Conservation (phyloP, 352 stramenopile species). For the Pythium folliculosum region DNA sequence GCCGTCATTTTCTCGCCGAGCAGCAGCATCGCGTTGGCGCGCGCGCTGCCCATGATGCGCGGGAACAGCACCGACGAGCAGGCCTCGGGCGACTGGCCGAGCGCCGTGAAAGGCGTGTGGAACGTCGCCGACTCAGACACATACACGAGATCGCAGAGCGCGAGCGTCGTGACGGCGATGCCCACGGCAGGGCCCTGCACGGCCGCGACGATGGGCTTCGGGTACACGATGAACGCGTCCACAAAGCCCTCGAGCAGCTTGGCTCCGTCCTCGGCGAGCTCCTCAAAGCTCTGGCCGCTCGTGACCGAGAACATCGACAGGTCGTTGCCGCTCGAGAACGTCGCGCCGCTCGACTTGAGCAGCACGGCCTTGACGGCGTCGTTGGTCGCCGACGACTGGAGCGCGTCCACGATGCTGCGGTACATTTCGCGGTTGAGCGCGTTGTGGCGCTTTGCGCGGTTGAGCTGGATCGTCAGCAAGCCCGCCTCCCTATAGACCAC, state of each 20-base stretch:
- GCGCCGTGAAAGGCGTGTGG: constrained; percentile 90
- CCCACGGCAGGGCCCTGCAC: constrained; percentile 91
- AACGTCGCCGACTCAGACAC: constrained; percentile 85
- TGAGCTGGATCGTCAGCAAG: constrained; percentile 79
- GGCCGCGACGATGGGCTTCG: constrained; percentile 88
- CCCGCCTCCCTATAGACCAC: constrained; percentile 39
- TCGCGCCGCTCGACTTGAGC: constrained; percentile 82
- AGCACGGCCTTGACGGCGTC: constrained; percentile 78
- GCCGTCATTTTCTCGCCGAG: constrained; percentile 85
- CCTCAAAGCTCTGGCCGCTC: constrained; percentile 51
- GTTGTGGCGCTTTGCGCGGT: constrained; percentile 85
- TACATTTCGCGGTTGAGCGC: constrained; percentile 89
- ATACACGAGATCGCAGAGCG: constrained; percentile 91
- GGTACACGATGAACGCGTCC: constrained; percentile 83
- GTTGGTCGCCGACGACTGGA: constrained; percentile 69
- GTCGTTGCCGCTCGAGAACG: constrained; percentile 92
- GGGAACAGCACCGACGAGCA: constrained; percentile 89
- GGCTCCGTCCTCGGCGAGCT: constrained; percentile 58
- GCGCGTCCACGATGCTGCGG: constrained; percentile 61
- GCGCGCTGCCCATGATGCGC: constrained; percentile 80
- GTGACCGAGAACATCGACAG: constrained; percentile 78
- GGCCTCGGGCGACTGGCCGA: constrained; percentile 91
- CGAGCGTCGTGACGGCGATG: constrained; percentile 87
- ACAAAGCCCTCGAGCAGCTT: constrained; percentile 66
- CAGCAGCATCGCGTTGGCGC: constrained; percentile 88